Base-by-base conservation (phyloP, 768 basidiomycete species). In the Chalciporus chontae region DNA sequence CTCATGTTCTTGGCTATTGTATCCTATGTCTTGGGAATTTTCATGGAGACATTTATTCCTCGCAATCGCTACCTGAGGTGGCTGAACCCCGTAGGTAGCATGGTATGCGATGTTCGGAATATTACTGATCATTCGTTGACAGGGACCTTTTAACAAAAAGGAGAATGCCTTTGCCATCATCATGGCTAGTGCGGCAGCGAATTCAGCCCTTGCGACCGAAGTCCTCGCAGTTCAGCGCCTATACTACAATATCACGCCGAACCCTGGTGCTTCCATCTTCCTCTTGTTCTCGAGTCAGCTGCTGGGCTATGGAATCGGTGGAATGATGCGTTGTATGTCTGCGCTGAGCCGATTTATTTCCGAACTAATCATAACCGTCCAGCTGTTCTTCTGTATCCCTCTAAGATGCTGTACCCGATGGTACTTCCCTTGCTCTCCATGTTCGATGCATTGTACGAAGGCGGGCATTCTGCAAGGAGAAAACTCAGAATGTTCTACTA, bases 141-240 rank as follows among this genome's bases (percentile, higher is more conserved):
- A 80, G 78, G 71, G 73, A 1, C 77, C 79, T 2, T 80, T 80
- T 59, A 80, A 81, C 61, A 80, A 80, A 62, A 81, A 80, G 55
- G 80, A 81, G 59, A 78, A 79, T 63, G 77, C 77, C 0, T 77
- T 80, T 50, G 73, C 78, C 32, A 70, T 80, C 11, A 78, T 80
- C 52, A 81, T 81, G 80, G 61, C 79, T 21, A 74, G 75, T 51
- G 77, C 80, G 1, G 78, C 79, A 1, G 77, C 80, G 5, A 79
- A 74, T 50, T 74, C 76, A 0, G 80, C 79, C 1, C 71, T 81
- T 24, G 79, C 71, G 2, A 80, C 79, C 0, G 78, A 80, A 57
- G 77, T 81, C 13, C 63, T 81, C 26, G 78, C 78, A 5, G 78
- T 79, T 8, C 80, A 80, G 54, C 72, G 77, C 1, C 29, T 80